Conservation (phyloP, 176 grass and related monocot genomes). For the Juncus effusus region DNA sequence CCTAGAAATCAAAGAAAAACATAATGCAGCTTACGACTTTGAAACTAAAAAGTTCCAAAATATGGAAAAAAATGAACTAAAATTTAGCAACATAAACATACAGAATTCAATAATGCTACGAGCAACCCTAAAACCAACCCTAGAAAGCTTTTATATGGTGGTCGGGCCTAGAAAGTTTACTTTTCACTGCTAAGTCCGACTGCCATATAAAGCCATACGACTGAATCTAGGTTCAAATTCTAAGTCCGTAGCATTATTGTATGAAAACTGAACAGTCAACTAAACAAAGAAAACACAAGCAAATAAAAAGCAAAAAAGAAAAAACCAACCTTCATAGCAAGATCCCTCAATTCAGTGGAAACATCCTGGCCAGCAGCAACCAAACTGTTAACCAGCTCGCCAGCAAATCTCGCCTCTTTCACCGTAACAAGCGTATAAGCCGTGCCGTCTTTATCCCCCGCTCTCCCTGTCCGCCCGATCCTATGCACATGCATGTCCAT, state of each 20-base stretch:
- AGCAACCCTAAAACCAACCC: neutral
- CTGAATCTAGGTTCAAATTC: too few species aligned
- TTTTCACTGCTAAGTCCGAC: too few species aligned
- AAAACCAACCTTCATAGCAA: slow-evolving; percentile 91
- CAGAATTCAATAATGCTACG: neutral
- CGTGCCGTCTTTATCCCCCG: slow-evolving; percentile 97
- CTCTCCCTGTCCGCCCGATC: slow-evolving; percentile 87
- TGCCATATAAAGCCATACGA: too few species aligned
- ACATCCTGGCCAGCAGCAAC: slow-evolving; percentile 84
- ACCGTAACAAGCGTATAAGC: slow-evolving; percentile 85
- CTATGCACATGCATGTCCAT: slow-evolving; percentile 99
- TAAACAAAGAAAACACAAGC: neutral
- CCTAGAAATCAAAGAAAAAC: slow-evolving; percentile 50
- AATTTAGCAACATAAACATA: neutral
- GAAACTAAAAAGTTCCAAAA: neutral
- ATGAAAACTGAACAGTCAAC: too few species aligned
- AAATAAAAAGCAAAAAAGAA: slow-evolving; percentile 15
- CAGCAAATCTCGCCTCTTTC: slow-evolving; percentile 89
- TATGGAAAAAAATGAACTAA: neutral
- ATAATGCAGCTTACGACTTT: neutral
- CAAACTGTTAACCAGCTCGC: slow-evolving; percentile 87
- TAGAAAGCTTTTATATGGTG: too few species aligned
- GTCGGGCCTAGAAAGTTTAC: too few species aligned
- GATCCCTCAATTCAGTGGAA: slow-evolving; percentile 75
- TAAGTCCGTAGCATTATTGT: too few species aligned